Evolutionary conservation across 129 eudicot species (phyloP).

Genomic region (Chrysanthemum seticuspe): DNA sequence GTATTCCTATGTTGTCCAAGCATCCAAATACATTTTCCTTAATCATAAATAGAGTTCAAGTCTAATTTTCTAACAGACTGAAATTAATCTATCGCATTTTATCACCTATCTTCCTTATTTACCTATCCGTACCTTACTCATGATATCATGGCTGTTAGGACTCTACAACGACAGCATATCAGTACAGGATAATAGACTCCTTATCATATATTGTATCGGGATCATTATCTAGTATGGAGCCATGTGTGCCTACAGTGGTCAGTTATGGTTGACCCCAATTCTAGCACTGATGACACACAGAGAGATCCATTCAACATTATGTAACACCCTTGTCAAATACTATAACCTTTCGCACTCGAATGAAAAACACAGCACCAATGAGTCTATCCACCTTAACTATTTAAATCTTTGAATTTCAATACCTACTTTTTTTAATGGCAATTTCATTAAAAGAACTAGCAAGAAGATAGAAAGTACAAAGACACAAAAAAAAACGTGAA

Average conservation of each 20-base stretch:
- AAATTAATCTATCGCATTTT: neutral
- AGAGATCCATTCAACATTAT: too few relatives aligned
- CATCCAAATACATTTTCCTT: slow-evolving; percentile 9
- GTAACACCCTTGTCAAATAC: too few relatives aligned
- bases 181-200: neutral
- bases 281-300: too few relatives aligned
- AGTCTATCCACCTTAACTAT: too few relatives aligned
- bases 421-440: too few relatives aligned
- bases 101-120: neutral
- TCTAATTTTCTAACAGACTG: slow-evolving; percentile 6
- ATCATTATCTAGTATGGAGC: neutral
- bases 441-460: too few relatives aligned
- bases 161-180: neutral
- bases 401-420: too few relatives aligned
- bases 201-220: neutral
- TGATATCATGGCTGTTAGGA: neutral
- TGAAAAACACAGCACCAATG: too few relatives aligned
- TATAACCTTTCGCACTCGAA: too few relatives aligned
- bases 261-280: neutral
- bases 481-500: too few relatives aligned
- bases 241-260: neutral
- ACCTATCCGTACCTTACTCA: too few relatives aligned
- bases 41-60: neutral
- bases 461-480: too few relatives aligned
- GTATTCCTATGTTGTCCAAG: neutral